These are phyloP conservation scores for Aspergillus spinulosporus DNA, from an alignment of 2,329 filamentous ascomycete species.

Conservation along the genomic window DNA sequence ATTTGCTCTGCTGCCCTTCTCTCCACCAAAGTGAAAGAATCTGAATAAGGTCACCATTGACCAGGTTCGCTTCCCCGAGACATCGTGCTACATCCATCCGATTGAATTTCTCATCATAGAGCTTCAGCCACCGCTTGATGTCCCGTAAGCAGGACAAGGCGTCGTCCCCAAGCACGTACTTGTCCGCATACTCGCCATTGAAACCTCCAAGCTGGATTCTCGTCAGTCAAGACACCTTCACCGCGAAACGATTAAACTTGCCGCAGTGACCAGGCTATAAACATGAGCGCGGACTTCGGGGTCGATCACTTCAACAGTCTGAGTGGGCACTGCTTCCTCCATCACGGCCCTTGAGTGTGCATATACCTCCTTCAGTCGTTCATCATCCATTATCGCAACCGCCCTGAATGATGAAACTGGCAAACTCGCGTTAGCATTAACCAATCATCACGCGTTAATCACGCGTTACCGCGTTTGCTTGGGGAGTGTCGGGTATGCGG, in stretches of 20 bases:
- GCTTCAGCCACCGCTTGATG: conserved; percentile 89
- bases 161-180: conserved; percentile 89
- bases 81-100: conserved; percentile 93
- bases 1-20: conserved; percentile 68
- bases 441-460: conserved; percentile 29
- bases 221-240: conserved; percentile 16
- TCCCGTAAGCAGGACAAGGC: conserved; percentile 89
- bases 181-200: conserved; percentile 73
- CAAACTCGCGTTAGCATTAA: background rate
- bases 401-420: background rate
- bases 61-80: conserved; percentile 86
- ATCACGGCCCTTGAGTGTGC: conserved; percentile 31
- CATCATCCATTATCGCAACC: conserved; percentile 5
- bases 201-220: conserved; percentile 73
- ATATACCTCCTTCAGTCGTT: conserved; percentile 5
- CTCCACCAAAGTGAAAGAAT: conserved; percentile 83
- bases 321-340: conserved; percentile 44
- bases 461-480: conserved; percentile 32
- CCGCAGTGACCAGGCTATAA: conserved; percentile 89
- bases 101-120: conserved; percentile 91
- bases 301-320: conserved; percentile 66
- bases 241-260: conserved; percentile 51
- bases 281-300: conserved; percentile 91
- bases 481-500: conserved; percentile 14
- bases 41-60: conserved; percentile 83